These are phyloP conservation scores for Aspergillus leporis DNA, from an alignment of 495 filamentous ascomycete species.

Conservation along the genomic window DNA sequence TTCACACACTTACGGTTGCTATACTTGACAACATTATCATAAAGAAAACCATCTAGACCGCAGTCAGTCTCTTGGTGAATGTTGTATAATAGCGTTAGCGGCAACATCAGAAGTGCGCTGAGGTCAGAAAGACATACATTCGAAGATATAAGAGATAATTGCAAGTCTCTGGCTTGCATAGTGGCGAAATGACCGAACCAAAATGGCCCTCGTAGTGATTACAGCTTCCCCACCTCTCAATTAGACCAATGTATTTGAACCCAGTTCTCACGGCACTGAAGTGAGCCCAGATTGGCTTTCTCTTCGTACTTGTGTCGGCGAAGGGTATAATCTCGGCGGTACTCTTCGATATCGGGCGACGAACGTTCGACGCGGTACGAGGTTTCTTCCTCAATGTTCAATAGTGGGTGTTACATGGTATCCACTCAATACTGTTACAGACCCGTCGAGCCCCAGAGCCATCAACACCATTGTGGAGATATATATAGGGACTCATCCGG, in stretches of 20 bases:
- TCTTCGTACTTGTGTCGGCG: constrained; percentile 23
- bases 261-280: constrained; percentile 23
- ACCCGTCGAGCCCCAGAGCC: too few relatives aligned
- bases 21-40: constrained; percentile 30
- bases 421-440: too few relatives aligned
- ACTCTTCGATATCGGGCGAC: constrained; percentile 16
- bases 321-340: constrained; percentile 20
- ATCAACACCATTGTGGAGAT: too few relatives aligned
- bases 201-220: constrained; percentile 26
- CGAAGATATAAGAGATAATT: constrained; percentile 24
- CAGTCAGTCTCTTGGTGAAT: background rate
- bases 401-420: background rate
- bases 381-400: constrained; percentile 1
- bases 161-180: constrained; percentile 24
- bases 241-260: constrained; percentile 22
- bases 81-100: too few relatives aligned
- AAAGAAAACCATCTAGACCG: constrained; percentile 21
- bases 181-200: constrained; percentile 20
- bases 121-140: constrained; percentile 17
- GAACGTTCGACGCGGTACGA: constrained; percentile 12
- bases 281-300: constrained; percentile 22
- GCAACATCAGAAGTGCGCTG: background rate
- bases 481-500: background rate
- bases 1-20: constrained; percentile 13
- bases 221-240: constrained; percentile 26